These are phyloP conservation scores for Metarhizium rileyi DNA, from an alignment of 2,329 filamentous ascomycete genomes.

Conservation along the genomic window DNA sequence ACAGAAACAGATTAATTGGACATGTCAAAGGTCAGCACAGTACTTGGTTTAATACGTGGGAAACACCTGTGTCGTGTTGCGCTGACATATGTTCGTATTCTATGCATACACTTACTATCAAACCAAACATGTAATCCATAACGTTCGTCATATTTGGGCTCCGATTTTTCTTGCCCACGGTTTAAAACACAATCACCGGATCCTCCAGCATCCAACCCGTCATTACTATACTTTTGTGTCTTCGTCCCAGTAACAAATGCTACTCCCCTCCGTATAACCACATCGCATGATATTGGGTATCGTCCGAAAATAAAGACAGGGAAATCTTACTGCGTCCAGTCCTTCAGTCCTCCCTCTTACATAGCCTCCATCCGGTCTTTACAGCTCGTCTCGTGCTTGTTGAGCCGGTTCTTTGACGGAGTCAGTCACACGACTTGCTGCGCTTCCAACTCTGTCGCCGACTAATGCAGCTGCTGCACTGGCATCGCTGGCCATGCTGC, in stretches of 20 bases:
- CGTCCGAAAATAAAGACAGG: conserved; percentile 2
- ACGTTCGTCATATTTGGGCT: not conserved
- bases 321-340: not conserved
- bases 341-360: not conserved
- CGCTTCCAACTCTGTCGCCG: conserved; percentile 26
- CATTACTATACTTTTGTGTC: not conserved
- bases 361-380: conserved; percentile 12
- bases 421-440: conserved; percentile 31
- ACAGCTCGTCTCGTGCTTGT: conserved; percentile 32
- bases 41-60: not conserved
- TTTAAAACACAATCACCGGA: not conserved
- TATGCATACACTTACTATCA: not conserved
- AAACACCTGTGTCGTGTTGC: not conserved
- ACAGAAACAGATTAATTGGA: too few relatives aligned
- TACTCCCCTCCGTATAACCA: not conserved
- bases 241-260: not conserved
- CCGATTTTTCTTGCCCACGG: not conserved
- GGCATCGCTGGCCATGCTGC: conserved; percentile 29
- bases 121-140: not conserved
- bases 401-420: conserved; percentile 30
- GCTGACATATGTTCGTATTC: not conserved
- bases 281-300: conserved; percentile 5
- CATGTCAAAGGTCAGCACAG: not conserved
- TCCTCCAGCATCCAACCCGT: not conserved
- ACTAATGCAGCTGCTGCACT: conserved; percentile 22